Percentiles rank a stretch among this genome's conserved stretches.
These are phyloP conservation scores for Neophaeococcomyces mojaviensis DNA, from an alignment of 2,329 filamentous ascomycete species.

Conservation along the genomic window DNA sequence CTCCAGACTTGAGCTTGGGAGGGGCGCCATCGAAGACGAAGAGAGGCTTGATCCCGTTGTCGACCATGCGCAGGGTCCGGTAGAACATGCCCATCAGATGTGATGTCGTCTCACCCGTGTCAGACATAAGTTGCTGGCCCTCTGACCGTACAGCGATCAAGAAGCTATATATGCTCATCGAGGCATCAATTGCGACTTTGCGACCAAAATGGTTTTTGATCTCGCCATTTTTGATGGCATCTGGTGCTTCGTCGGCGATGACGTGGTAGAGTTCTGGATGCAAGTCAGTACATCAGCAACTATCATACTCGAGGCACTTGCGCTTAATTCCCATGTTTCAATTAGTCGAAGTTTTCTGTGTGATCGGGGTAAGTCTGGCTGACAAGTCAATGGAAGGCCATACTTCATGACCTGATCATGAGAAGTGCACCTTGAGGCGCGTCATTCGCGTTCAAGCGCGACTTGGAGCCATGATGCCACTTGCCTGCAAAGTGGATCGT, in stretches of 20 bases:
- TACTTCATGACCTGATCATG: too few species aligned
- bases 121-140: slow-evolving; percentile 91
- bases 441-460: too few species aligned
- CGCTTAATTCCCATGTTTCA: slow-evolving; percentile 48
- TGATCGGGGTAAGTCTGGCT: too few species aligned
- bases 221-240: slow-evolving; percentile 89
- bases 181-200: slow-evolving; percentile 95
- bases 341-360: slow-evolving; percentile 11
- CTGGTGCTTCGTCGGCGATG: slow-evolving; percentile 88
- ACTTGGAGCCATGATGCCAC: too few species aligned
- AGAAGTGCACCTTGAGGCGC: too few species aligned
- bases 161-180: slow-evolving; percentile 99
- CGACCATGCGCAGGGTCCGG: slow-evolving; percentile 92
- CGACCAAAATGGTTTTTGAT: slow-evolving; percentile 99
- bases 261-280: slow-evolving; percentile 61
- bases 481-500: too few species aligned
- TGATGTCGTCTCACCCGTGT: slow-evolving; percentile 91
- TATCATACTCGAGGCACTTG: slow-evolving; percentile 26
- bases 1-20: slow-evolving; percentile 93
- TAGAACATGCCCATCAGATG: slow-evolving; percentile 99
- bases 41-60: slow-evolving; percentile 96
- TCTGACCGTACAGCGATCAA: slow-evolving; percentile 94
- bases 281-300: slow-evolving; percentile 11
- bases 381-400: too few species aligned
- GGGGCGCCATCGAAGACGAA: slow-evolving; percentile 97